Evolutionary conservation across 2,329 filamentous ascomycete species (phyloP).

Genomic region (Trichoderma hamatum): DNA sequence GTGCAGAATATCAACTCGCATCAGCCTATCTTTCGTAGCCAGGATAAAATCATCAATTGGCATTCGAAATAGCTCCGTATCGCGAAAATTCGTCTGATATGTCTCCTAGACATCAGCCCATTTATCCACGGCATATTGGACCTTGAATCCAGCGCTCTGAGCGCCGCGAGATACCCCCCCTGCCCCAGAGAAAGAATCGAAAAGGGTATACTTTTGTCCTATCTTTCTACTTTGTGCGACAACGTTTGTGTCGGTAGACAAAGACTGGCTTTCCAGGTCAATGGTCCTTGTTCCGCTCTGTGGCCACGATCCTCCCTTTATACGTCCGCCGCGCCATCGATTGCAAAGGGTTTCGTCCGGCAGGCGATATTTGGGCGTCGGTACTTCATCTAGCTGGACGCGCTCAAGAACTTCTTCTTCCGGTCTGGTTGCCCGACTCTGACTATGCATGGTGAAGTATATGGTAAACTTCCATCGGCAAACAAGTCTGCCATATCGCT

Average conservation of each 20-base stretch:
- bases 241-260: not conserved
- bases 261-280: constrained; percentile 26
- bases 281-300: constrained; percentile 31
- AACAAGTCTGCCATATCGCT: constrained; percentile 45
- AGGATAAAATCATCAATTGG: constrained; percentile 55
- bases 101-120: constrained; percentile 59
- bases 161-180: constrained; percentile 73
- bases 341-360: constrained; percentile 40
- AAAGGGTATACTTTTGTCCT: constrained; percentile 63
- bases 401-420: constrained; percentile 44
- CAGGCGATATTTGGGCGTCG: constrained; percentile 36
- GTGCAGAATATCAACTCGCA: constrained; percentile 69
- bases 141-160: constrained; percentile 55
- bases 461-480: constrained; percentile 54
- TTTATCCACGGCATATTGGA: constrained; percentile 68
- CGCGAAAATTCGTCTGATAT: constrained; percentile 61
- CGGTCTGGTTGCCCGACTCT: constrained; percentile 32
- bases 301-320: constrained; percentile 41
- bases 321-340: constrained; percentile 38
- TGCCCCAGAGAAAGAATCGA: constrained; percentile 73
- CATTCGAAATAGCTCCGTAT: constrained; percentile 51
- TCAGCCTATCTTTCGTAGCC: constrained; percentile 32
- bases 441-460: constrained; percentile 32
- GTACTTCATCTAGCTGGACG: constrained; percentile 39
- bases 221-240: not conserved